Conservation (phyloP, 2,329 filamentous ascomycete species). For the Diaporthe sp. region DNA sequence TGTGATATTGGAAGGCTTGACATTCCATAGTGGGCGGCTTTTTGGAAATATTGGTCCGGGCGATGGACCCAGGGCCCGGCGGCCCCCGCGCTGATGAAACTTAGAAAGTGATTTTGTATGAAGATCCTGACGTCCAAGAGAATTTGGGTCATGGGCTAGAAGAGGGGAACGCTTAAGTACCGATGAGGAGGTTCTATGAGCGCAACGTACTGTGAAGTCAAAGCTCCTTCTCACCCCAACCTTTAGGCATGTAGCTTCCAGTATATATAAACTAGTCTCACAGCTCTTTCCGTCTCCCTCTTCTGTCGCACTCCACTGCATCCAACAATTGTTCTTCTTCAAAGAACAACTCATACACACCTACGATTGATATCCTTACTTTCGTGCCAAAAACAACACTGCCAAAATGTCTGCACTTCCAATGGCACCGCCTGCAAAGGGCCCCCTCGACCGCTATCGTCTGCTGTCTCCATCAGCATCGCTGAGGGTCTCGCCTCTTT, state of each 20-base stretch:
- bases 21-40: not conserved
- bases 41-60: not conserved
- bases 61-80: not conserved
- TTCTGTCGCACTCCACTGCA: not conserved
- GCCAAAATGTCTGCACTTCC: constrained; percentile 49
- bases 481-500: constrained; percentile 76
- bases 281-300: not conserved
- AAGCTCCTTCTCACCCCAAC: not conserved
- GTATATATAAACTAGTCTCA: not conserved
- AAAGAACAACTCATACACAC: not conserved
- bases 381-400: not conserved
- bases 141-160: constrained; percentile 7
- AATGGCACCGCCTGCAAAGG: constrained; percentile 64
- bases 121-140: not conserved
- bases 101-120: not conserved
- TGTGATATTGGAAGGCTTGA: not conserved
- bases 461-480: constrained; percentile 75
- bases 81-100: constrained; percentile 2
- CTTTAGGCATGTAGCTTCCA: not conserved
- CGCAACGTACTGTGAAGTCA: not conserved
- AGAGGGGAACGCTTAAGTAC: not conserved
- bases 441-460: constrained; percentile 73
- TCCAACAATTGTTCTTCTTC: not conserved
- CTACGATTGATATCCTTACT: not conserved
- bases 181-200: not conserved